These are phyloP conservation scores for Tetrahymena malaccensis DNA, from an alignment of 73 alveolate species.

Conservation along the genomic window DNA sequence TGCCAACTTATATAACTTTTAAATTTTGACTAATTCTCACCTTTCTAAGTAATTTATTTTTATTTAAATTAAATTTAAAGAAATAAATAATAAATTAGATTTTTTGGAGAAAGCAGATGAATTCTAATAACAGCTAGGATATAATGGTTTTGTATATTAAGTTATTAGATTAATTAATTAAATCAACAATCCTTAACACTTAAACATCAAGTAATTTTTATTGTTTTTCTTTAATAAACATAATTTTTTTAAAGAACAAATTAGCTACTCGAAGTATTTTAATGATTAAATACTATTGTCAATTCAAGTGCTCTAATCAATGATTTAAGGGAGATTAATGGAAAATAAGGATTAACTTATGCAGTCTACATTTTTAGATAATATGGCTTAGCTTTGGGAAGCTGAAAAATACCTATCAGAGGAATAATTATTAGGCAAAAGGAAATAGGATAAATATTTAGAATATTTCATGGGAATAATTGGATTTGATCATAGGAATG, in stretches of 20 bases:
- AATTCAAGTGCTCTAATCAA: not conserved
- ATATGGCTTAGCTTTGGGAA: not conserved
- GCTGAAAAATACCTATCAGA: not conserved
- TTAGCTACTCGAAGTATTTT: not conserved
- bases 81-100: not conserved
- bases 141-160: not conserved
- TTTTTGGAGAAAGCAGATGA: not conserved
- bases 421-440: not conserved
- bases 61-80: not conserved
- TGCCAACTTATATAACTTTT: not conserved
- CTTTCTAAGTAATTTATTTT: not conserved
- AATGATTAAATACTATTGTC: not conserved
- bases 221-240: not conserved
- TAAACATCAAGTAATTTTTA: not conserved
- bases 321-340: not conserved
- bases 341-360: not conserved
- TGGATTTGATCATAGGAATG: not conserved
- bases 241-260: not conserved
- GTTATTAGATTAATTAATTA: not conserved
- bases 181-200: not conserved
- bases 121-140: not conserved
- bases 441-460: not conserved
- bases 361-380: not conserved
- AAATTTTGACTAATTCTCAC: not conserved
- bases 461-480: not conserved